Evolutionary conservation across 1,284 basidiomycete genomes (phyloP).

Genomic region (Grifola frondosa): DNA sequence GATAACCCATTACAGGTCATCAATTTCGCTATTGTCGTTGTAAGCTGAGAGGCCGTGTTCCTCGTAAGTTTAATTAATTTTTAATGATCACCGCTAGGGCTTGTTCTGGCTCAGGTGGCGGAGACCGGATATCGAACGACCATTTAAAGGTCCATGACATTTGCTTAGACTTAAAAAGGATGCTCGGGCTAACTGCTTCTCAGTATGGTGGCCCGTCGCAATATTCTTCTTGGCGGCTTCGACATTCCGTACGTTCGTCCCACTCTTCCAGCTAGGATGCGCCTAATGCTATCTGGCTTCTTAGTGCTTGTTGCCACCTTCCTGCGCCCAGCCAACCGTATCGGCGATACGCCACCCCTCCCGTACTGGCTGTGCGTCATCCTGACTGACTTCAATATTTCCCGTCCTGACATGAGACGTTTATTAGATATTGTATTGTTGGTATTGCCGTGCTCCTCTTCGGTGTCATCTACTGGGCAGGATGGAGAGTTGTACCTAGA

Average conservation of each 20-base stretch:
- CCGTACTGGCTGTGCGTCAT: slow-evolving; percentile 55
- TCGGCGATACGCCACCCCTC: slow-evolving; percentile 59
- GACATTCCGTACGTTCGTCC: slow-evolving; percentile 49
- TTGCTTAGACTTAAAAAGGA: too few species aligned
- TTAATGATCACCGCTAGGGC: slow-evolving; percentile 46
- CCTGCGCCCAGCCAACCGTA: slow-evolving; percentile 49
- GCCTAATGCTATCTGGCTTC: not conserved
- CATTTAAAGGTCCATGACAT: slow-evolving; percentile 51
- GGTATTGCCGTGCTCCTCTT: slow-evolving; percentile 48
- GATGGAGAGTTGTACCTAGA: slow-evolving; percentile 51
- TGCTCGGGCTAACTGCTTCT: not conserved
- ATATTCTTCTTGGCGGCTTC: slow-evolving; percentile 55
- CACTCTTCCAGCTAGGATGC: not conserved
- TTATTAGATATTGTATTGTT: slow-evolving; percentile 56
- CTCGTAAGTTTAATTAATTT: too few species aligned
- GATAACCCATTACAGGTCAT: slow-evolving; percentile 59
- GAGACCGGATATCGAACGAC: slow-evolving; percentile 46
- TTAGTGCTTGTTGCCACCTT: slow-evolving; percentile 57
- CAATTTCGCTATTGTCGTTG: slow-evolving; percentile 54
- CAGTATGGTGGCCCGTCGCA: slow-evolving; percentile 59
- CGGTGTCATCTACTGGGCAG: slow-evolving; percentile 55
- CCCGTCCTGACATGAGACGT: too few species aligned
- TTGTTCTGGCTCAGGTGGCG: slow-evolving; percentile 57
- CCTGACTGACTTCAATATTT: too few species aligned
- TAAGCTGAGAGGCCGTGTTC: too few species aligned